Conservation (phyloP, 2,329 filamentous ascomycete genomes). For the Calonectria crousiana region DNA sequence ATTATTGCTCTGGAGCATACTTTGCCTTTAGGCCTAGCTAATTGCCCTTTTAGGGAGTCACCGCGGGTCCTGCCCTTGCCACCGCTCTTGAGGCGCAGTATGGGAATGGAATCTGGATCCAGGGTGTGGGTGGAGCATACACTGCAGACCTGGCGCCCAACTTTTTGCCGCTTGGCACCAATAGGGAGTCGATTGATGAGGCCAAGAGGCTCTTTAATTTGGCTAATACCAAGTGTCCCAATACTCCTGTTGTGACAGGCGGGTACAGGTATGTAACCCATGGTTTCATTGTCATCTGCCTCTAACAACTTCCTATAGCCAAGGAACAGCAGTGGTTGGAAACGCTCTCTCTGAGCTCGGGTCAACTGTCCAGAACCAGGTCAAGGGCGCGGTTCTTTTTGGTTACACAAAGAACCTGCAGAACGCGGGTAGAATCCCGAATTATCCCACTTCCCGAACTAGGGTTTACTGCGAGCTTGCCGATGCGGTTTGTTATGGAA, state of each 20-base stretch:
- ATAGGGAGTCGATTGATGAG: constrained; percentile 51
- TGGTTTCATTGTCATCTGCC: constrained; percentile 55
- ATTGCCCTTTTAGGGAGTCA: background rate
- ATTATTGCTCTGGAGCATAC: background rate
- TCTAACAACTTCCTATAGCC: constrained; percentile 48
- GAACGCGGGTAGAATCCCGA: constrained; percentile 51
- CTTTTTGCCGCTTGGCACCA: constrained; percentile 50
- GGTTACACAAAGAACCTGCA: constrained; percentile 57
- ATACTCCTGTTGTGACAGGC: constrained; percentile 54
- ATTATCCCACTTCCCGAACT: constrained; percentile 48
- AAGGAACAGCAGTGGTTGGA: constrained; percentile 37
- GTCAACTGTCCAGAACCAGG: constrained; percentile 31
- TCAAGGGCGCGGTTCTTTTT: constrained; percentile 51
- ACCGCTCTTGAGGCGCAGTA: constrained; percentile 42
- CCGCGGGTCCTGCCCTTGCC: constrained; percentile 42
- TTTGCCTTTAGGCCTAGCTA: background rate
- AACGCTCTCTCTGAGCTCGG: background rate
- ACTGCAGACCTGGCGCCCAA: constrained; percentile 49
- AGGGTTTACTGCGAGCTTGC: constrained; percentile 50
- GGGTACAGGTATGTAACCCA: constrained; percentile 47
- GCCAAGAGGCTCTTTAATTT: constrained; percentile 52
- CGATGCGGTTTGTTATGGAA: constrained; percentile 51
- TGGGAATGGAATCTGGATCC: constrained; percentile 50
- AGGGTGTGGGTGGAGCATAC: constrained; percentile 56
- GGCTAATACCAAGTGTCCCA: constrained; percentile 55